These are phyloP conservation scores for Punctularia strigosozonata DNA, from an alignment of 768 basidiomycete species.

Conservation along the genomic window DNA sequence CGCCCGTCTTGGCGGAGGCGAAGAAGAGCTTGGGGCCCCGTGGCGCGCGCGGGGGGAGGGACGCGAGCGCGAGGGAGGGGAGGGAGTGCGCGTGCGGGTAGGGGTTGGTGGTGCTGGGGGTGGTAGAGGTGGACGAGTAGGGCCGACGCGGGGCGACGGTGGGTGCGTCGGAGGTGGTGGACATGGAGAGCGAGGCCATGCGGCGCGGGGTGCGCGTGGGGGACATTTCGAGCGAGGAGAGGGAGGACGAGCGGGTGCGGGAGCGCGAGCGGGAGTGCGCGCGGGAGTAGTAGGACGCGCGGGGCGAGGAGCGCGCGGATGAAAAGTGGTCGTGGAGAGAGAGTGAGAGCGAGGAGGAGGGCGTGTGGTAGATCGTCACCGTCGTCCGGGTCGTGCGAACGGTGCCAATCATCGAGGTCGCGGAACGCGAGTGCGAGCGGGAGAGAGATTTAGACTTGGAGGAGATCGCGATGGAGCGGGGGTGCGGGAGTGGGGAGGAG, in stretches of 20 bases:
- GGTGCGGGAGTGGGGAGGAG: slow-evolving; percentile 6
- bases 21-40: slow-evolving; percentile 58
- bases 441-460: no score
- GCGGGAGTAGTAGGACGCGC: slow-evolving; percentile 20
- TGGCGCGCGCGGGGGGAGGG: slow-evolving; percentile 25
- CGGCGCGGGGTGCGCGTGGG: slow-evolving; percentile 16
- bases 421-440: slow-evolving; percentile 35
- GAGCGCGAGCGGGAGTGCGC: slow-evolving; percentile 8
- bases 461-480: slow-evolving; percentile 17
- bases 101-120: slow-evolving; percentile 29
- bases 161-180: slow-evolving; percentile 34
- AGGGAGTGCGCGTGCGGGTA: slow-evolving; percentile 9
- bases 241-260: slow-evolving; percentile 13
- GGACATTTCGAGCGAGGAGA: slow-evolving; percentile 12
- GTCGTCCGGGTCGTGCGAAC: slow-evolving; percentile 46
- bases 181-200: slow-evolving; percentile 20
- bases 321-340: slow-evolving; percentile 46
- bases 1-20: slow-evolving; percentile 70
- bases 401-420: slow-evolving; percentile 31
- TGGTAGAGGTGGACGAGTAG: no score
- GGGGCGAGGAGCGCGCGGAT: slow-evolving; percentile 51
- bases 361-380: slow-evolving; percentile 62
- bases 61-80: slow-evolving; percentile 7
- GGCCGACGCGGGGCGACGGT: no score
- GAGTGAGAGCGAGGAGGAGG: slow-evolving; percentile 70